phyloP scores from a whole-genome alignment of 1,139 yeast species.

The Saccharomyces hybrid region DNA sequence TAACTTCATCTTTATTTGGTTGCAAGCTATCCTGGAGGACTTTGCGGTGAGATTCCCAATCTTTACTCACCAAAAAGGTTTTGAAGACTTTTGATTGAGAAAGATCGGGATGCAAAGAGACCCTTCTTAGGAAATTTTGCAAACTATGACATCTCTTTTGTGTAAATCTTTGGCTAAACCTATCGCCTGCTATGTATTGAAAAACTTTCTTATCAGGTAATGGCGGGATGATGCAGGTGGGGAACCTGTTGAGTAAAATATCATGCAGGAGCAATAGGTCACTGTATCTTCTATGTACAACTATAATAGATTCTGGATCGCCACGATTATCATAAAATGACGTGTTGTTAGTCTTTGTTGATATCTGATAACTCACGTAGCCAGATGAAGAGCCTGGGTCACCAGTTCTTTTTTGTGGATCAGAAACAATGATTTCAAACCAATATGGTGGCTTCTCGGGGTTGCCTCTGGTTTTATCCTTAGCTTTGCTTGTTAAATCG shows the following conservation, averaged over 20 bases:
- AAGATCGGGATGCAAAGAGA: conserved; percentile 66
- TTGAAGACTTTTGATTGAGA: conserved; percentile 65
- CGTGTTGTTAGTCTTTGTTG: conserved; percentile 49
- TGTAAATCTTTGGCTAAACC: conserved; percentile 76
- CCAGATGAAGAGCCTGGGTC: conserved; percentile 49
- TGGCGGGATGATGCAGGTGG: conserved; percentile 85
- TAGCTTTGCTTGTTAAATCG: background rate
- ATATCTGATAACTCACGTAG: conserved; percentile 70
- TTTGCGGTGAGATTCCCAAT: conserved; percentile 76
- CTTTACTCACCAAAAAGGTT: conserved; percentile 70
- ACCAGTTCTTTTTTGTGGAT: conserved; percentile 75
- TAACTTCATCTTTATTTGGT: conserved; percentile 34
- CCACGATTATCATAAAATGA: conserved; percentile 36
- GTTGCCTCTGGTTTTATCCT: background rate
- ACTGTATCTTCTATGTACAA: conserved; percentile 70
- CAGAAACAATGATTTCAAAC: conserved; percentile 40
- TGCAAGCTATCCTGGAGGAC: conserved; percentile 20
- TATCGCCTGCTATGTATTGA: conserved; percentile 92
- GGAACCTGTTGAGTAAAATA: conserved; percentile 66
- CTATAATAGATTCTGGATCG: conserved; percentile 39
- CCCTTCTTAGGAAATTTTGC: conserved; percentile 64
- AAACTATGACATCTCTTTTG: conserved; percentile 77
- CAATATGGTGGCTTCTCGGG: conserved; percentile 3
- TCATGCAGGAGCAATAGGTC: conserved; percentile 77
- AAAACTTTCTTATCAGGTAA: conserved; percentile 87